Conservation (phyloP, 257 asterid genomes). For the Osmanthus fragrans region DNA sequence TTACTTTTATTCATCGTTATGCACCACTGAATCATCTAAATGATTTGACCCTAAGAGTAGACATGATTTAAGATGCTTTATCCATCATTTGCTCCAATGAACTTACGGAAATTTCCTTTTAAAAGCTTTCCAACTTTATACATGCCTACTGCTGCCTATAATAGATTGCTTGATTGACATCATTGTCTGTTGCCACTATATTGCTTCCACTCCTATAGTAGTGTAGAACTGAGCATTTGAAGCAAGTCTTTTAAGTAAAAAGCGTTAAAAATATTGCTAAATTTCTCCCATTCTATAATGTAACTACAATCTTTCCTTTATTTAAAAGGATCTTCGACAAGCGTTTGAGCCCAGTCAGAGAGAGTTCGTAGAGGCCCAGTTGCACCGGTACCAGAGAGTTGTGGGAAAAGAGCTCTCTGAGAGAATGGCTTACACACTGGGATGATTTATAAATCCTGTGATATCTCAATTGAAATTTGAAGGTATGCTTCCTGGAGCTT, state of each 20-base stretch:
- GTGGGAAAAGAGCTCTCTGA: constrained; percentile 83
- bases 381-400: constrained; percentile 54
- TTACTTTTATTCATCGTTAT: neutral
- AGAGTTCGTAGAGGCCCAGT: constrained; percentile 51
- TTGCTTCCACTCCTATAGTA: neutral
- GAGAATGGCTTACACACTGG: constrained; percentile 68
- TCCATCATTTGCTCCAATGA: neutral
- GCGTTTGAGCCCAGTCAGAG: constrained; percentile 64
- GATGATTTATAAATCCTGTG: constrained; percentile 38
- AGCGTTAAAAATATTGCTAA: neutral
- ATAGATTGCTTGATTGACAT: neutral
- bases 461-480: constrained; percentile 2
- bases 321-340: constrained; percentile 61
- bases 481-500: constrained; percentile 12
- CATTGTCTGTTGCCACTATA: neutral
- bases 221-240: neutral
- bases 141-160: neutral
- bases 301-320: constrained; percentile 24
- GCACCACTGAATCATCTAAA: neutral
- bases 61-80: neutral
- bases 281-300: constrained; percentile 6
- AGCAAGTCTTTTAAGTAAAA: neutral
- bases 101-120: neutral
- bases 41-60: neutral
- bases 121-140: neutral